Conservation (phyloP, 495 filamentous ascomycete species). For the Stereocaulon alpinum region DNA sequence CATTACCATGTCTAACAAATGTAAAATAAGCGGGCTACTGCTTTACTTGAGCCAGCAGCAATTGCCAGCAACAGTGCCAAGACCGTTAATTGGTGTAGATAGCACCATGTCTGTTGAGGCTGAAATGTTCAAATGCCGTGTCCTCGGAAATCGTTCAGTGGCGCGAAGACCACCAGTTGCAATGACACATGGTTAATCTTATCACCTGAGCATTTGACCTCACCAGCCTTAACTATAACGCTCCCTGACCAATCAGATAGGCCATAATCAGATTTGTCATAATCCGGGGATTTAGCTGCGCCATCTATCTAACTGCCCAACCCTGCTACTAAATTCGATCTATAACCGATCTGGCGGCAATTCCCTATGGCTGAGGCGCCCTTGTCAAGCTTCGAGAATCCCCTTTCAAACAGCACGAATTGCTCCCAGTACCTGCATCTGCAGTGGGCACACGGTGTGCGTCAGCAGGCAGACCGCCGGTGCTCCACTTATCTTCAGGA, state of each 20-base stretch:
- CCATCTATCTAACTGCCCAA: not conserved
- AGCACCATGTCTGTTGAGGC: not conserved
- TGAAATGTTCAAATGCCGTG: not conserved
- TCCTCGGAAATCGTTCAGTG: not conserved
- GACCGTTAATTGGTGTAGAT: not conserved
- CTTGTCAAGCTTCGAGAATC: not conserved
- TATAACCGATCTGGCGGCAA: constrained; percentile 5
- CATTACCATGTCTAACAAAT: not conserved
- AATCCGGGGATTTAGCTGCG: constrained; percentile 7
- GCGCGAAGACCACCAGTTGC: constrained; percentile 1
- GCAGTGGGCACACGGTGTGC: not conserved
- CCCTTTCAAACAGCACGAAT: not conserved
- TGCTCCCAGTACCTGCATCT: constrained; percentile 5
- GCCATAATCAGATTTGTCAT: not conserved
- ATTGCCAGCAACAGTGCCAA: not conserved
- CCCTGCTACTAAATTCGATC: constrained; percentile 1
- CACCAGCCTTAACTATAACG: not conserved
- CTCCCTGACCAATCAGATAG: constrained; percentile 3
- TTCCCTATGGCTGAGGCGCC: constrained; percentile 1
- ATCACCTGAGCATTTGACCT: constrained; percentile 2
- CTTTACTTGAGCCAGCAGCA: not conserved
- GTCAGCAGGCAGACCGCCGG: not conserved
- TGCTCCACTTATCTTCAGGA: not conserved
- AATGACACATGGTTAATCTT: constrained; percentile 14
- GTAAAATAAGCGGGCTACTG: not conserved